These are phyloP conservation scores for Camellia granthamiana DNA, from an alignment of 148 eudicot species.

Conservation along the genomic window DNA sequence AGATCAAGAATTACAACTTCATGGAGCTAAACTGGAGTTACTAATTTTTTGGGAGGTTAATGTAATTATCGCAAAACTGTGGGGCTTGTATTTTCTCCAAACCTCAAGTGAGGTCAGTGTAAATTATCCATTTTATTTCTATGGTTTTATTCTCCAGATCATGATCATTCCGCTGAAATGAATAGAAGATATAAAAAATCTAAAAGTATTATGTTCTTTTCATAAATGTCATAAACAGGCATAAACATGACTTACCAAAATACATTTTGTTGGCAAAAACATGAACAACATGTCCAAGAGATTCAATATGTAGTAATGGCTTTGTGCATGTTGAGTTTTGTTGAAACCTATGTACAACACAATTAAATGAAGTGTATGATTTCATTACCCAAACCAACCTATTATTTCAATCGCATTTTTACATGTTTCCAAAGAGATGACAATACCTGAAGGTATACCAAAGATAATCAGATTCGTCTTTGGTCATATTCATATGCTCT, in stretches of 20 bases:
- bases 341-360: constrained; percentile 24
- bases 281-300: constrained; percentile 35
- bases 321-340: constrained; percentile 27
- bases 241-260: constrained; percentile 25
- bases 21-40: no score
- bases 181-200: background rate
- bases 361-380: background rate
- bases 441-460: constrained; percentile 47
- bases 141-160: background rate
- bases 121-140: background rate
- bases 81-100: no score
- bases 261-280: constrained; percentile 32
- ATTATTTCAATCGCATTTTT: background rate
- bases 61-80: no score
- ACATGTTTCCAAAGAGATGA: constrained; percentile 3
- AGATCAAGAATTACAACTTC: no score
- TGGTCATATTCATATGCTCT: constrained; percentile 48
- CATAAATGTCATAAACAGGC: background rate
- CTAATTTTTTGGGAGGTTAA: no score
- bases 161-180: background rate
- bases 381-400: background rate
- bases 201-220: background rate
- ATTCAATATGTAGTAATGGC: constrained; percentile 29
- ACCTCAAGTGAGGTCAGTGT: background rate
- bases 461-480: constrained; percentile 54